Evolutionary conservation across 129 eudicot genomes (phyloP).

Genomic region (Cynara cardunculus): DNA sequence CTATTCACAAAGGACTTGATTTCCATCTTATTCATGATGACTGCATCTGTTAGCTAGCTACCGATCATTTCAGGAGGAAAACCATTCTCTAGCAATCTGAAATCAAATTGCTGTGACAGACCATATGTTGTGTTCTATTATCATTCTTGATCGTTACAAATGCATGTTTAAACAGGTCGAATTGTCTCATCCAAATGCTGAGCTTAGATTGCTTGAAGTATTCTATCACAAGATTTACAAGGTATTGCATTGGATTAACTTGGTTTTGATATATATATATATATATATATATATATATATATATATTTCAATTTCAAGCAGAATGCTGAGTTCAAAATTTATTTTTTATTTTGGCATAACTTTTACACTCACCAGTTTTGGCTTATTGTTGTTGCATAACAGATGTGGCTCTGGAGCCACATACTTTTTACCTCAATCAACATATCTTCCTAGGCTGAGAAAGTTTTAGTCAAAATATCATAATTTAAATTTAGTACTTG

Average conservation of each 20-base stretch:
- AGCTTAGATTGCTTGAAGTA: conserved; percentile 95
- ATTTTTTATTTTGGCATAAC: neutral
- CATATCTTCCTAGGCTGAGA: neutral
- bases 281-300: neutral
- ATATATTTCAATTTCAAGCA: neutral
- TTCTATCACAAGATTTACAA: conserved; percentile 98
- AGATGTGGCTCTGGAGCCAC: neutral
- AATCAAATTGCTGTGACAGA: neutral
- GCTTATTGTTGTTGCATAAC: neutral
- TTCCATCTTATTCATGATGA: too few species aligned
- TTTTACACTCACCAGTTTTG: neutral
- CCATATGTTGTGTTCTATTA: neutral
- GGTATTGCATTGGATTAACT: conserved; percentile 38
- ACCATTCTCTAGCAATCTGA: neutral
- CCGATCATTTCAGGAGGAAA: neutral
- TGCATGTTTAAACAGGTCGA: conserved; percentile 53
- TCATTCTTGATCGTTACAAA: neutral
- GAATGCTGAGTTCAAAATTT: conserved; percentile 1
- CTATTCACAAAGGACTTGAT: too few species aligned
- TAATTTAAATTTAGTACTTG: neutral
- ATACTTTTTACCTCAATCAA: neutral
- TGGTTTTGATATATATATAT: neutral
- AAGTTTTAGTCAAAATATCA: neutral
- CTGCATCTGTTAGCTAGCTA: neutral
- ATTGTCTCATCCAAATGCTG: conserved; percentile 78